phyloP scores from a whole-genome alignment of 2,329 filamentous ascomycete genomes.

The Xylaria hypoxylon region DNA sequence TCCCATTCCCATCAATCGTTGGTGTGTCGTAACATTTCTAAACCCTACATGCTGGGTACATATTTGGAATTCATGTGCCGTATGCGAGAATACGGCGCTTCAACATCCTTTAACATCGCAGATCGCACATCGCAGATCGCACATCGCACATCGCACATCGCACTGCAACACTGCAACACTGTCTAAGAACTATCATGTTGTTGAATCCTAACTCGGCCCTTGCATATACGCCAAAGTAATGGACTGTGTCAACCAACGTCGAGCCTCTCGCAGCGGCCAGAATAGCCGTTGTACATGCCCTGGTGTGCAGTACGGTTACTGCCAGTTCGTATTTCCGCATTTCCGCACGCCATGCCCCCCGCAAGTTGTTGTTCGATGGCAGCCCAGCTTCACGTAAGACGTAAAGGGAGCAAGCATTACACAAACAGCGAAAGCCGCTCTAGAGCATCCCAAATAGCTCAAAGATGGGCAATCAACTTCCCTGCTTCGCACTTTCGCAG shows the following conservation, averaged over 20 bases:
- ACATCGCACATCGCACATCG: too few species aligned
- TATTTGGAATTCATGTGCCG: slow-evolving; percentile 38
- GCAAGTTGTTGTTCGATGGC: slow-evolving; percentile 8
- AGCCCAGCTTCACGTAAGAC: slow-evolving; percentile 21
- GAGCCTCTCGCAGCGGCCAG: slow-evolving; percentile 19
- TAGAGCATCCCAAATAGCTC: slow-evolving; percentile 10
- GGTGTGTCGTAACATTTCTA: slow-evolving; percentile 27
- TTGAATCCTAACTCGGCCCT: slow-evolving; percentile 13
- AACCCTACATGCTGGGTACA: slow-evolving; percentile 12
- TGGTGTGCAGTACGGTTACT: background rate
- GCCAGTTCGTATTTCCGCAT: background rate
- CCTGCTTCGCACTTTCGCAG: background rate
- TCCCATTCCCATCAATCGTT: slow-evolving; percentile 23
- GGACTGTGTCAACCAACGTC: background rate
- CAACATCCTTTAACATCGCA: too few species aligned
- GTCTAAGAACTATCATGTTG: background rate
- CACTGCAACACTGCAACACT: slow-evolving; percentile 4
- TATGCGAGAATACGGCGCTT: slow-evolving; percentile 18
- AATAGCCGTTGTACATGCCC: slow-evolving; percentile 13
- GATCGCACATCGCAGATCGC: too few species aligned
- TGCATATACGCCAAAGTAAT: slow-evolving; percentile 5
- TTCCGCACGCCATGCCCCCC: slow-evolving; percentile 12
- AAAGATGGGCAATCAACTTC: background rate
- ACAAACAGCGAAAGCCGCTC: slow-evolving; percentile 10
- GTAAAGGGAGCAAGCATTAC: background rate